Evolutionary conservation across 1,284 basidiomycete genomes (phyloP).

Genomic region (Ceratobasidium sp.): DNA sequence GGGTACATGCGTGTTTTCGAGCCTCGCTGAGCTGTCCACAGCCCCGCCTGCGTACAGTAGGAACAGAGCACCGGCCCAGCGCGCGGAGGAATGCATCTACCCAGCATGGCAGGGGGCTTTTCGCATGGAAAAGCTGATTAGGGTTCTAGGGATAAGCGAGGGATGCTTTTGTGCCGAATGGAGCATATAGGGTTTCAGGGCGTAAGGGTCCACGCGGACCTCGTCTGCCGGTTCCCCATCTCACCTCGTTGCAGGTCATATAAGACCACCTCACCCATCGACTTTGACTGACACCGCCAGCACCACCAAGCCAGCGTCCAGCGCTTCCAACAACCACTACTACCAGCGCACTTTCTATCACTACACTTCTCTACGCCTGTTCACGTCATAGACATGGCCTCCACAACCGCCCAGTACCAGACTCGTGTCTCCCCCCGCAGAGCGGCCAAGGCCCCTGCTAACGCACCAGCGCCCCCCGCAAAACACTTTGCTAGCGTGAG

Average conservation of each 20-base stretch:
- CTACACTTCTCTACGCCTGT: no score
- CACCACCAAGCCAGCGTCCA: neutral
- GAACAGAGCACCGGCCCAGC: slow-evolving; percentile 1
- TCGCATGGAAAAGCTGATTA: neutral
- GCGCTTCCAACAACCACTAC: neutral
- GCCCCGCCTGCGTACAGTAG: slow-evolving; percentile 3
- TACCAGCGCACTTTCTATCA: neutral
- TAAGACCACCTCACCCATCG: slow-evolving; percentile 17
- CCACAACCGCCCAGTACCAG: slow-evolving; percentile 29
- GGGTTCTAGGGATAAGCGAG: neutral
- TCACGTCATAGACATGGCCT: neutral
- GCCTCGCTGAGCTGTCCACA: no score
- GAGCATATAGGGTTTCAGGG: slow-evolving; percentile 11
- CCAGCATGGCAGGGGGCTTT: slow-evolving; percentile 12
- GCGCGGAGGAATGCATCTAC: no score
- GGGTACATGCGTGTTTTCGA: slow-evolving; percentile 7
- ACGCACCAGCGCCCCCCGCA: neutral
- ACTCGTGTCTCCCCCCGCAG: slow-evolving; percentile 30
- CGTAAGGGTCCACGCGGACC: neutral
- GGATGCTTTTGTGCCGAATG: slow-evolving; percentile 28
- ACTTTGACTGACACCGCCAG: slow-evolving; percentile 17
- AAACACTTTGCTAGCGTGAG: slow-evolving; percentile 18
- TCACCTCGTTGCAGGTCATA: slow-evolving; percentile 17
- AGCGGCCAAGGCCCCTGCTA: slow-evolving; percentile 18
- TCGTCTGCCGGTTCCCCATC: neutral